phyloP scores from a whole-genome alignment of 345 rosid genomes.

The Corymbia maculata region DNA sequence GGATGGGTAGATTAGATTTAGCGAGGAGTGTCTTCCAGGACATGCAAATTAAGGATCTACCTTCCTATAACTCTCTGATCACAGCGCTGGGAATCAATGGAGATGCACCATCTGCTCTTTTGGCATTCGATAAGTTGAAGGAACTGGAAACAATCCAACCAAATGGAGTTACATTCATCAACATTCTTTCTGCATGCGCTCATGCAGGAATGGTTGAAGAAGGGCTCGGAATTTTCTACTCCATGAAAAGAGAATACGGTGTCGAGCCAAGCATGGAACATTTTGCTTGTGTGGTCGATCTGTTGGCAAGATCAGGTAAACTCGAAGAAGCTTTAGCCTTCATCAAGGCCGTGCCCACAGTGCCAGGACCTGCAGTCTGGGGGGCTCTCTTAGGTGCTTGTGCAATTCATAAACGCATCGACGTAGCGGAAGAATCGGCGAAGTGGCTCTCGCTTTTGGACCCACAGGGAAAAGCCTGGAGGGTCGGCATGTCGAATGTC shows the following conservation, averaged over 20 bases:
- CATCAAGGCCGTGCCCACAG: constrained; percentile 5
- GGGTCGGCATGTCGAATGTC: constrained; percentile 16
- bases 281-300: constrained; percentile 75
- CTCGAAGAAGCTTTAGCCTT: constrained; percentile 44
- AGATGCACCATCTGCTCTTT: constrained; percentile 9
- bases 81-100: constrained; percentile 36
- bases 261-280: constrained; percentile 57
- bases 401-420: neutral
- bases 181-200: constrained; percentile 62
- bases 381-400: constrained; percentile 22
- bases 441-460: constrained; percentile 7
- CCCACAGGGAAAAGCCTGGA: constrained; percentile 9
- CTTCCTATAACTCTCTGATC: constrained; percentile 40
- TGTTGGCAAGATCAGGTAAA: constrained; percentile 68
- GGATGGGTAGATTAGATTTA: constrained; percentile 19
- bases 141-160: constrained; percentile 14
- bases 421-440: constrained; percentile 8
- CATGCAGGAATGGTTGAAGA: constrained; percentile 64
- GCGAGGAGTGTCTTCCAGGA: constrained; percentile 33
- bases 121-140: constrained; percentile 4
- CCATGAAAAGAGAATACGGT: constrained; percentile 42
- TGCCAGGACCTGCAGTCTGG: constrained; percentile 4
- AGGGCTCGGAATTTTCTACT: constrained; percentile 45
- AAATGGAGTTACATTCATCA: constrained; percentile 52
- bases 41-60: constrained; percentile 40